Percentiles rank a stretch among this genome's conserved stretches.
Conservation (phyloP, 768 basidiomycete species). For the Pleurotus eryngii region DNA sequence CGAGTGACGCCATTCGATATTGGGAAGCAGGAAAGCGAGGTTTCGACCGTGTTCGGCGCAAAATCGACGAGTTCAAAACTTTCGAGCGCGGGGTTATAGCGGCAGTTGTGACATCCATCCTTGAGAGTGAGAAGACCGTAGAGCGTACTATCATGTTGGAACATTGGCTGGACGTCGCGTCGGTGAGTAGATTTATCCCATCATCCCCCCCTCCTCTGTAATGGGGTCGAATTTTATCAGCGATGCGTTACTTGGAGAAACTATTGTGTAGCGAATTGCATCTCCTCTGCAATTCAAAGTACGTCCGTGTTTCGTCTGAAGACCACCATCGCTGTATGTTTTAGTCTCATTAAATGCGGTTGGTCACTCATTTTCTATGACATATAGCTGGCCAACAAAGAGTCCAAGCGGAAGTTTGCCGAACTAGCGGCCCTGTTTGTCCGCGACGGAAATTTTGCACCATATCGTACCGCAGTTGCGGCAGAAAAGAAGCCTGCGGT, state of each 20-base stretch:
- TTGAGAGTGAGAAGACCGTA: conserved; percentile 14
- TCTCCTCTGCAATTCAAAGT: conserved; percentile 39
- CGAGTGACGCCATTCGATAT: conserved; percentile 38
- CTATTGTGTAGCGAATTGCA: conserved; percentile 38
- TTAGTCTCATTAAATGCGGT: not conserved
- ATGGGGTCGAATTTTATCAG: conserved; percentile 23
- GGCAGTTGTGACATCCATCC: conserved; percentile 36
- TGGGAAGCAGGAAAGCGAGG: conserved; percentile 32
- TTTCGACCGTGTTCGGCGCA: conserved; percentile 23
- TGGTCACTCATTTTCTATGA: not conserved
- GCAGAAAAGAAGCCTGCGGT: conserved; percentile 24
- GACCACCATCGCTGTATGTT: conserved; percentile 31
- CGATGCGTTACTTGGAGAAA: conserved; percentile 43
- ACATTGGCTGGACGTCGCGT: conserved; percentile 45
- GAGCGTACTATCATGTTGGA: conserved; percentile 28
- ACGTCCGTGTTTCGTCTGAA: conserved; percentile 34
- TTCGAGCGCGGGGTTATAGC: conserved; percentile 34
- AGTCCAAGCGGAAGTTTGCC: conserved; percentile 26
- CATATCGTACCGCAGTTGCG: conserved; percentile 24
- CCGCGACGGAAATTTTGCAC: conserved; percentile 20
- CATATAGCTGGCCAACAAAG: conserved; percentile 17
- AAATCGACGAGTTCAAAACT: conserved; percentile 26
- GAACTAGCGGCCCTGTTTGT: conserved; percentile 28
- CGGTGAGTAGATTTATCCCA: conserved; percentile 25
- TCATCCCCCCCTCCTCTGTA: not conserved